Conservation (phyloP, 2,329 filamentous ascomycete genomes). For the Teratosphaeria zuluensis region DNA sequence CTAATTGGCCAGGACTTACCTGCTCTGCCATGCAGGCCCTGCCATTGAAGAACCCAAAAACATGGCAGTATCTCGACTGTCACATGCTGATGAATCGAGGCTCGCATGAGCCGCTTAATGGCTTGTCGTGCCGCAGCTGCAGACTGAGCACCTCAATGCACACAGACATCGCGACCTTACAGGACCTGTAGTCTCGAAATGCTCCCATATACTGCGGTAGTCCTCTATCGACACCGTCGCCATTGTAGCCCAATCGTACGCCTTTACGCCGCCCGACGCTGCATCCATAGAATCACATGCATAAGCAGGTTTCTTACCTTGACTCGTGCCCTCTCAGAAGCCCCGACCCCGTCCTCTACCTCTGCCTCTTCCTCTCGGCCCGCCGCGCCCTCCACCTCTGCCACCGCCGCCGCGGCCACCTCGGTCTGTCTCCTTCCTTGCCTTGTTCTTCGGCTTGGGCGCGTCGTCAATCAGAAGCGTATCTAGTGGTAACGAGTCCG, state of each 20-base stretch:
- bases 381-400: constrained; percentile 13
- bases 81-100: too few relatives aligned
- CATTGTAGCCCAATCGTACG: not conserved
- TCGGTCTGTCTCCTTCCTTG: constrained; percentile 65
- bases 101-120: too few relatives aligned
- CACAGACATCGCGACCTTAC: not conserved
- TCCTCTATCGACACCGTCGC: not conserved
- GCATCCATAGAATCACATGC: not conserved
- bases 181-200: not conserved
- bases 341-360: constrained; percentile 16
- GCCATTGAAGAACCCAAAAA: too few relatives aligned
- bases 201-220: not conserved
- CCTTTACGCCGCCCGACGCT: not conserved
- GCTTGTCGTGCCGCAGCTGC: not conserved
- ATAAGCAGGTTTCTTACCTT: not conserved
- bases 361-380: constrained; percentile 30
- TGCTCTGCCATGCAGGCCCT: not conserved
- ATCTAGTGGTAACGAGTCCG: constrained; percentile 88
- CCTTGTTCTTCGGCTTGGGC: constrained; percentile 99
- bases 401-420: constrained; percentile 35
- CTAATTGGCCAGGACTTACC: not conserved
- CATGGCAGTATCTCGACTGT: too few relatives aligned
- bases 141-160: not conserved
- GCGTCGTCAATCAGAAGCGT: constrained; percentile 92
- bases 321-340: constrained; percentile 4